Conservation (phyloP, 192 early-diverging fungal genomes). For the Linnemannia schmuckeri region DNA sequence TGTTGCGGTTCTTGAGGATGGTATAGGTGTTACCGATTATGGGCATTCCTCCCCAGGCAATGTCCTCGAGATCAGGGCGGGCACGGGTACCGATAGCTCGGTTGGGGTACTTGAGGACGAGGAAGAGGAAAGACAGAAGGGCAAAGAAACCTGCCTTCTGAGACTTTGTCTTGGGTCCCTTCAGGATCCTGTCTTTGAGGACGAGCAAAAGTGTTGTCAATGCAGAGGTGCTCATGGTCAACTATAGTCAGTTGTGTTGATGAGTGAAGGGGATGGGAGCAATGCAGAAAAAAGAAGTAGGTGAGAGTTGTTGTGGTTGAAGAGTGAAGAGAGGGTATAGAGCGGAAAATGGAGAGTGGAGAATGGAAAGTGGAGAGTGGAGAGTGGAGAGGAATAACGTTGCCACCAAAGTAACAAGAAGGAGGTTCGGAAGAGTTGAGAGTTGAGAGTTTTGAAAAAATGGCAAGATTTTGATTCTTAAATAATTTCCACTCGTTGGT, state of each 20-base stretch:
- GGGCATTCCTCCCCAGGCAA: slow-evolving; percentile 46
- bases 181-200: slow-evolving; percentile 37
- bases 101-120: slow-evolving; percentile 50
- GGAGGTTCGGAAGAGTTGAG: neutral
- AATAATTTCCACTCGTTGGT: neutral
- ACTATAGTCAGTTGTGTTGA: no score
- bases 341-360: neutral
- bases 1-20: slow-evolving; percentile 19
- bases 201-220: slow-evolving; percentile 21
- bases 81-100: slow-evolving; percentile 48
- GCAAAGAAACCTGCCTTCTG: slow-evolving; percentile 39
- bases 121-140: slow-evolving; percentile 27
- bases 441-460: neutral
- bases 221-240: slow-evolving; percentile 26
- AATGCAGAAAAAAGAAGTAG: neutral
- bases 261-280: neutral
- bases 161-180: slow-evolving; percentile 27
- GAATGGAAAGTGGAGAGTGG: neutral
- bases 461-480: neutral
- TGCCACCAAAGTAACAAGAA: neutral
- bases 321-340: no score
- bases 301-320: neutral
- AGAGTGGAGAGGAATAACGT: neutral
- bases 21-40: slow-evolving; percentile 43
- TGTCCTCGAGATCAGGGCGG: slow-evolving; percentile 35